Percentiles rank a stretch among this genome's conserved stretches.
Conservation (phyloP, 768 basidiomycete species). For the Russula lepida region DNA sequence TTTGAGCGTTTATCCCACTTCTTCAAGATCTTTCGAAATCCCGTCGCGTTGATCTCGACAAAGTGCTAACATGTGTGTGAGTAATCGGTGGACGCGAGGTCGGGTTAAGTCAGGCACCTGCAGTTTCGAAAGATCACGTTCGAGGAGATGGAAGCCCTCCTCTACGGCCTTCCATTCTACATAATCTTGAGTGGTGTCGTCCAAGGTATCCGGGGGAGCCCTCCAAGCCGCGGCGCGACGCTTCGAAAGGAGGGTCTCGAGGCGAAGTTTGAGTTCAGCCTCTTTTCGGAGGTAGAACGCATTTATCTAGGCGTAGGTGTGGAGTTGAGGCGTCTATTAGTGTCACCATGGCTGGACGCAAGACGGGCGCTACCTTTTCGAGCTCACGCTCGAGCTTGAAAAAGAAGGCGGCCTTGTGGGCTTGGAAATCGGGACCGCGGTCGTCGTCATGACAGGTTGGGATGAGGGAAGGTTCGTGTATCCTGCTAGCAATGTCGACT, state of each 20-base stretch:
- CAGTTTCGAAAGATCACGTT: constrained; percentile 89
- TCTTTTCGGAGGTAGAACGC: constrained; percentile 97
- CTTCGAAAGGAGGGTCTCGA: constrained; percentile 90
- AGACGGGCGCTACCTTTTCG: constrained; percentile 62
- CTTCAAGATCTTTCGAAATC: constrained; percentile 94
- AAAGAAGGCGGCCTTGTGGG: constrained; percentile 96
- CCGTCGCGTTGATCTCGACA: constrained; percentile 93
- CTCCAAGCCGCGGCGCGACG: constrained; percentile 74
- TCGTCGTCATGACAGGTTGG: constrained; percentile 60
- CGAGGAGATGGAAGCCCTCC: constrained; percentile 91
- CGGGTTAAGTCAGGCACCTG: constrained; percentile 48
- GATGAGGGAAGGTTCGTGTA: constrained; percentile 51
- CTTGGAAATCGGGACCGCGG: constrained; percentile 79
- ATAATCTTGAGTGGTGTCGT: constrained; percentile 51
- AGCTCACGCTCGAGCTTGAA: constrained; percentile 96
- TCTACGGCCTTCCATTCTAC: constrained; percentile 95
- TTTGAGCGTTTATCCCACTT: constrained; percentile 98
- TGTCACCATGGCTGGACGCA: background rate
- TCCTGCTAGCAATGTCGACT: constrained; percentile 21
- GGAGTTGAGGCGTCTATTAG: constrained; percentile 4
- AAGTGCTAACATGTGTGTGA: constrained; percentile 57
- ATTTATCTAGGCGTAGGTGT: constrained; percentile 70
- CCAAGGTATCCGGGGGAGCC: constrained; percentile 58
- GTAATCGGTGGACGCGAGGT: constrained; percentile 14
- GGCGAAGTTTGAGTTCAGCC: constrained; percentile 83